Conservation (phyloP, 805 yeast species). For the Teunomyces funiuensis region DNA sequence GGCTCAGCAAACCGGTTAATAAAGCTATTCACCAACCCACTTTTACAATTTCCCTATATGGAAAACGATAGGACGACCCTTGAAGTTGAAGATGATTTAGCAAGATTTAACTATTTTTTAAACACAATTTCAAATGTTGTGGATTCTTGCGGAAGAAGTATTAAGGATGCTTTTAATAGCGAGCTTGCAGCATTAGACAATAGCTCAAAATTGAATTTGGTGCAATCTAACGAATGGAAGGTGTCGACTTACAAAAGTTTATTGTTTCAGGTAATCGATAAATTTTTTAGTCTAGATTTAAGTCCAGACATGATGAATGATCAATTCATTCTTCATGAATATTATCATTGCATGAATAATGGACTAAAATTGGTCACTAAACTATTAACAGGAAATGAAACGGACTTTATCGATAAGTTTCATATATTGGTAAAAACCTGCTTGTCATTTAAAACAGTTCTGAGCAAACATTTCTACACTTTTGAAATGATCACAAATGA, state of each 20-base stretch:
- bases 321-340: slow-evolving; percentile 13
- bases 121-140: slow-evolving; percentile 54
- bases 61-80: slow-evolving; percentile 23
- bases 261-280: slow-evolving; percentile 44
- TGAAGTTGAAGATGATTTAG: slow-evolving; percentile 56
- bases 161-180: slow-evolving; percentile 50
- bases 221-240: slow-evolving; percentile 45
- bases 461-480: slow-evolving; percentile 10
- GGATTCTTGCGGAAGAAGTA: slow-evolving; percentile 38
- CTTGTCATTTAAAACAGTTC: slow-evolving; percentile 19
- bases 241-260: slow-evolving; percentile 64
- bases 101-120: slow-evolving; percentile 61
- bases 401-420: slow-evolving; percentile 47
- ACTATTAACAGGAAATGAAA: slow-evolving; percentile 58
- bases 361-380: slow-evolving; percentile 43
- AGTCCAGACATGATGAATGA: slow-evolving; percentile 19
- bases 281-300: slow-evolving; percentile 40
- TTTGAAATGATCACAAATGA: slow-evolving; percentile 30
- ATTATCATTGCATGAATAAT: slow-evolving; percentile 31
- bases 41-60: slow-evolving; percentile 44
- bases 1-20: slow-evolving; percentile 65
- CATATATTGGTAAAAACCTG: slow-evolving; percentile 39
- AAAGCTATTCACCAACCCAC: slow-evolving; percentile 55
- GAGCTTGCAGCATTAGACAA: slow-evolving; percentile 61
- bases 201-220: slow-evolving; percentile 39